Base-by-base conservation (phyloP, 2,329 filamentous ascomycete species). In the Hypoxylon sp. region DNA sequence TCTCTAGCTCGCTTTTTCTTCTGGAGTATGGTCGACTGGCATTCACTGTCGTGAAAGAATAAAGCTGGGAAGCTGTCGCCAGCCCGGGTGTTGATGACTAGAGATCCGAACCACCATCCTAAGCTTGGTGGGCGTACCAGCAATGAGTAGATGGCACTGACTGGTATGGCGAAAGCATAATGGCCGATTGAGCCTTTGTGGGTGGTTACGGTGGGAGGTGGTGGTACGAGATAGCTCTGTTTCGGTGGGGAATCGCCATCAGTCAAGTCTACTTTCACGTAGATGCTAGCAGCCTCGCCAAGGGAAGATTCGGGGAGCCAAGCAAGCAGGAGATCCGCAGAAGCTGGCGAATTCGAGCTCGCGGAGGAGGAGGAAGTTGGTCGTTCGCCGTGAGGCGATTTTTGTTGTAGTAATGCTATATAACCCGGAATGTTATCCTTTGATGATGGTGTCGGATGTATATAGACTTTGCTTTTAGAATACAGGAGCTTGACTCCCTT, bases 401-500 rank as follows among this genome's bases (percentile, higher is more conserved):
- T 97, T 77, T 99, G 95, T 78, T 99, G 93, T 12, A 99, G 84
- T 2, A 99, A 85, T 16, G 96, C 95, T 72, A 99, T 90, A 78
- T 96, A 99, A 47, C 96, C 96, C 3, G 93, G 84, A 60, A 99
- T 96, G 72, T 99, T 99, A 82, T 99, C 96, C 81, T 94, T 97
- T 61, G 94, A 87, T 0, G 93, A 96, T 0, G 95, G 91, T 0
- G 94, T 94, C 0, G 96, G 96, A 78, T 99, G 96, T 45, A 99
- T 90, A 77, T 98, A 99, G 77, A 99, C 96, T 86, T 98, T 99
- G 90, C 94, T 97, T 82, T 99, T 99, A 19, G 94, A 95, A 75
- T 91, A 97, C 12, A 99, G 84, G 30, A 99, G 84, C 81, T 98
- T 99, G 47, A 99, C 96, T 1, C 95, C 96, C 70, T 88, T 88